Base-by-base conservation (phyloP, 1,284 basidiomycete species). In the Rhodotorula sp. region DNA sequence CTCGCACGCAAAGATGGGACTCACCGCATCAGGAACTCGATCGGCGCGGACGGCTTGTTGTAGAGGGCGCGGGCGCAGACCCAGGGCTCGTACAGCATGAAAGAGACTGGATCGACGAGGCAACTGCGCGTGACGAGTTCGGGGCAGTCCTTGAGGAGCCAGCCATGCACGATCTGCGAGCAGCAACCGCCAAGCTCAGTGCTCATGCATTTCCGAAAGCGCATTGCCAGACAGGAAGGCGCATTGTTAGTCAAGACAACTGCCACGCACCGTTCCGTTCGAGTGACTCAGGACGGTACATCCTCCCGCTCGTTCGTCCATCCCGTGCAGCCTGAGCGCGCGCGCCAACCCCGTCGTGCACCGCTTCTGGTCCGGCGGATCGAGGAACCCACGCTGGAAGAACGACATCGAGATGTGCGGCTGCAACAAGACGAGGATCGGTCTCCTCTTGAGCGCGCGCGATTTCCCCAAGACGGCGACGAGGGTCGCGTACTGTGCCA, bases 11-110 rank as follows among this genome's bases (percentile, higher is more conserved):
- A 47, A 20, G 16, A 88, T 65, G 93, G 88, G 77, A 93, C 94
- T 81, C 91, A 95, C 72, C 75, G 64, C 84, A 93, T 88, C 60
- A 94, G 77, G 23, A 93, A 84, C 73, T 94, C 89, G 58, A 92
- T 81, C 89, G 74, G 75, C 21, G 62, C 58, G 31, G 26, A 39
- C 6, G 68, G 62, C 21, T 64, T 54, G n/a, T 61, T 56, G 52
- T 63, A 67, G 16, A 68, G 61, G 43, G 64, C 76, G 79, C 92
- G 92, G 82, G 90, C 91, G 81, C 92, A 93, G 23, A 94, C 87
- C 80, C 93, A 91, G 0, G 79, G 78, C 61, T 93, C 91, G 92
- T 92, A 94, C 10, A 90, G 88, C 80, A 91, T 92, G 82, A 96
- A 94, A 1, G 88, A 81, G 29, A 85, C 84, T 10, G 93, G 92